A percentile compares a stretch with the other conserved stretches of the same genome.
Evolutionary conservation across 2,329 filamentous ascomycete genomes (phyloP).

Genomic region (Paecilomyces formosus): DNA sequence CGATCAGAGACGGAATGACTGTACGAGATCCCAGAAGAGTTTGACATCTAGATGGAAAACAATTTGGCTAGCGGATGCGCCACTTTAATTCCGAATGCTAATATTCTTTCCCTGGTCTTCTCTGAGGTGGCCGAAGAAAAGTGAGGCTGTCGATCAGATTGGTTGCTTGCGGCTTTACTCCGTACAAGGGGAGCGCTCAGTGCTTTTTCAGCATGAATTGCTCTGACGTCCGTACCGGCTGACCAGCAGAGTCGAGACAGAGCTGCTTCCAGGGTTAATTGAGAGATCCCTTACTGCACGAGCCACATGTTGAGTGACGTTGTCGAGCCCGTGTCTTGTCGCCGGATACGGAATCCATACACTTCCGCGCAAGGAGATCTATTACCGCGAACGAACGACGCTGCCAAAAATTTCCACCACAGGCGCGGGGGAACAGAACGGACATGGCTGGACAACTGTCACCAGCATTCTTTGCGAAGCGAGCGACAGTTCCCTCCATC

Average conservation of each 20-base stretch:
- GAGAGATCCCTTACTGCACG: not conserved
- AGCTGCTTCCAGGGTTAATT: not conserved
- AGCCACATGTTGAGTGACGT: not conserved
- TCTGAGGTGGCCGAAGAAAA: conserved; percentile 1
- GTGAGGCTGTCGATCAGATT: conserved; percentile 7
- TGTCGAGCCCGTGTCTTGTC: not conserved
- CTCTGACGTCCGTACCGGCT: not conserved
- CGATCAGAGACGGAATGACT: not conserved
- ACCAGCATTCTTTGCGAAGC: not conserved
- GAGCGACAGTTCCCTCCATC: not conserved
- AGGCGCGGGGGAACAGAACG: not conserved
- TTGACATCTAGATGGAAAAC: conserved; percentile 2
- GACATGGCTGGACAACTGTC: not conserved
- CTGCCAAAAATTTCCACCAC: not conserved
- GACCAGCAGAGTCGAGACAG: not conserved
- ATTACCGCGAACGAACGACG: not conserved
- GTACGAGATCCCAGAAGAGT: not conserved
- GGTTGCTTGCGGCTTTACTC: conserved; percentile 1
- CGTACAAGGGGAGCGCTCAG: not conserved
- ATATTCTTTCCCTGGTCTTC: not conserved
- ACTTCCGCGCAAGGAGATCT: not conserved
- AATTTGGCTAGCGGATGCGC: conserved; percentile 2
- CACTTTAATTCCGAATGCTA: conserved; percentile 1
- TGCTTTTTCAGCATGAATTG: not conserved
- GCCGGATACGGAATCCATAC: not conserved